phyloP scores from a whole-genome alignment of 768 basidiomycete genomes.

The Trametes gibbosa region DNA sequence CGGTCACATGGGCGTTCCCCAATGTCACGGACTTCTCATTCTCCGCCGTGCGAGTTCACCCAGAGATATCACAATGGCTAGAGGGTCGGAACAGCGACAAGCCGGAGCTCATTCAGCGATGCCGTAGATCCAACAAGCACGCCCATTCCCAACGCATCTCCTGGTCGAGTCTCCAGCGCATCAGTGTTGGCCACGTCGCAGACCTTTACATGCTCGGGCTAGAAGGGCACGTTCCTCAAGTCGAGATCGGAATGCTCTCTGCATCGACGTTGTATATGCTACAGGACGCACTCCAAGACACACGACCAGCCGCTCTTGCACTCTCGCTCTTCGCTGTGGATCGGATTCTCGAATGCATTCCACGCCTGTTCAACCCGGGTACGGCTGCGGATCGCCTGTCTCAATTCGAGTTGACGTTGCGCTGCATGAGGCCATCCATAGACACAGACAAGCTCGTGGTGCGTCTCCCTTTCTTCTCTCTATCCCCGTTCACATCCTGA shows the following conservation, averaged over 20 bases:
- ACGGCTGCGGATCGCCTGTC: background rate
- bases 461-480: background rate
- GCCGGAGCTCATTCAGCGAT: conserved; percentile 3
- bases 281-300: background rate
- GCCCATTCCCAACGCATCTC: background rate
- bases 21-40: background rate
- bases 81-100: background rate
- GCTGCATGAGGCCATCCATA: background rate
- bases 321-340: conserved; percentile 3
- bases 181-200: conserved; percentile 1
- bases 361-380: background rate
- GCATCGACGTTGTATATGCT: conserved; percentile 4
- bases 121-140: conserved; percentile 3
- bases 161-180: background rate
- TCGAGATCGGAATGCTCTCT: conserved; percentile 6
- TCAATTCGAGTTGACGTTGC: background rate
- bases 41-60: background rate
- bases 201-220: conserved; percentile 13
- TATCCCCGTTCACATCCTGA: background rate
- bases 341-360: background rate
- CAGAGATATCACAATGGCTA: background rate
- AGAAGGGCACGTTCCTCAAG: background rate
- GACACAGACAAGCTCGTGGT: conserved; percentile 1
- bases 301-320: background rate
- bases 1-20: background rate